Conservation (phyloP, 2,329 filamentous ascomycete genomes). For the Knoxdaviesia proteae region DNA sequence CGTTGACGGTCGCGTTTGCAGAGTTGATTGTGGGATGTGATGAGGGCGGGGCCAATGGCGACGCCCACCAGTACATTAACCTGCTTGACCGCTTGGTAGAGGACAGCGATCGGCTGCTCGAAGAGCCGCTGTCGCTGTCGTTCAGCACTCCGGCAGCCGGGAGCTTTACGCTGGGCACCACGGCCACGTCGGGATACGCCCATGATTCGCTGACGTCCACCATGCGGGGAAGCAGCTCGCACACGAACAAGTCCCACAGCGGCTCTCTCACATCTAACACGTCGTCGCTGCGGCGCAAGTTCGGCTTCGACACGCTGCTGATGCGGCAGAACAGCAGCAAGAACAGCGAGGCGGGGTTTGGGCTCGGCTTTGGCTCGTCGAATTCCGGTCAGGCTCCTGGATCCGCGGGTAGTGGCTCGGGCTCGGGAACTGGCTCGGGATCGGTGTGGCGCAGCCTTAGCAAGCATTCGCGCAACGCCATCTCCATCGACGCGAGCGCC, state of each 20-base stretch:
- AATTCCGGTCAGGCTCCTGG: too few relatives aligned
- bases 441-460: conserved; percentile 79
- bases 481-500: conserved; percentile 20
- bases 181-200: conserved; percentile 20
- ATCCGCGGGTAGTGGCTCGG: too few relatives aligned
- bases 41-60: conserved; percentile 32
- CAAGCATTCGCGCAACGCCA: conserved; percentile 45
- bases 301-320: conserved; percentile 57
- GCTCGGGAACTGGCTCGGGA: conserved; percentile 8
- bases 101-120: conserved; percentile 76
- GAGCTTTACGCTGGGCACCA: conserved; percentile 17
- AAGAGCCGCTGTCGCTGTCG: conserved; percentile 22
- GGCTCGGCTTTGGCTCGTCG: too few relatives aligned
- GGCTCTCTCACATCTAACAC: conserved; percentile 70
- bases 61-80: conserved; percentile 68
- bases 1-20: conserved; percentile 71
- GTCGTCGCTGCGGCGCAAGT: conserved; percentile 66
- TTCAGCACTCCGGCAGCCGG: conserved; percentile 10
- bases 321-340: conserved; percentile 56
- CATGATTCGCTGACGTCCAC: conserved; percentile 36
- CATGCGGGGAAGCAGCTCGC: conserved; percentile 23
- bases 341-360: conserved; percentile 35
- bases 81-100: conserved; percentile 75
- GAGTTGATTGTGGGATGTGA: conserved; percentile 47
- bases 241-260: conserved; percentile 30